These are phyloP conservation scores for Colletotrichum echinochloae DNA, from an alignment of 2,329 filamentous ascomycete species.

Conservation along the genomic window DNA sequence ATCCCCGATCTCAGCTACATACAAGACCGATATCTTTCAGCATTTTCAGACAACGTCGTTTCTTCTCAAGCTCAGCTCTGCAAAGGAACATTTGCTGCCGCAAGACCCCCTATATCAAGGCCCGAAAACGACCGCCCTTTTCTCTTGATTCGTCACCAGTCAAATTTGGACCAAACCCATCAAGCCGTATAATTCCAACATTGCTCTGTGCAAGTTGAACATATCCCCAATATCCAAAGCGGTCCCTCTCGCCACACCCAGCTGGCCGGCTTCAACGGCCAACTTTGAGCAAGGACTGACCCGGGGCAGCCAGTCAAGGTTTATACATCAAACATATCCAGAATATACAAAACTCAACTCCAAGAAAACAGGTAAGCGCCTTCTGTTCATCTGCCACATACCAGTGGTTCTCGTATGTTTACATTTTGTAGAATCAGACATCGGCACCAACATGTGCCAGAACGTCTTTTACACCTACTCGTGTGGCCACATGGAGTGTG, in stretches of 20 bases:
- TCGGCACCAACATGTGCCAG: conserved; percentile 31
- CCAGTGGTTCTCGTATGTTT: neutral
- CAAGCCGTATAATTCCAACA: neutral
- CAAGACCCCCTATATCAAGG: neutral
- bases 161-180: neutral
- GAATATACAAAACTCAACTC: neutral
- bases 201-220: neutral
- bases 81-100: neutral
- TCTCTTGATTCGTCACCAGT: neutral
- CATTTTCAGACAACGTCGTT: neutral
- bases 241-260: too few species aligned
- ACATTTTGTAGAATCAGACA: conserved; percentile 39
- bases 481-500: conserved; percentile 37
- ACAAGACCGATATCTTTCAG: neutral
- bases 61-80: too few species aligned
- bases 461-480: conserved; percentile 41
- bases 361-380: neutral
- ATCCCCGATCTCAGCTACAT: neutral
- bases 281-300: neutral
- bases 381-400: neutral
- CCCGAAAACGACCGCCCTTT: too few species aligned
- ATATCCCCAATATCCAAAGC: neutral
- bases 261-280: neutral
- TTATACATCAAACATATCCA: too few species aligned
- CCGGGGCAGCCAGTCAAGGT: neutral